These are phyloP conservation scores for Xylariomycetidae sp. DNA, from an alignment of 2,329 filamentous ascomycete genomes.

Conservation along the genomic window DNA sequence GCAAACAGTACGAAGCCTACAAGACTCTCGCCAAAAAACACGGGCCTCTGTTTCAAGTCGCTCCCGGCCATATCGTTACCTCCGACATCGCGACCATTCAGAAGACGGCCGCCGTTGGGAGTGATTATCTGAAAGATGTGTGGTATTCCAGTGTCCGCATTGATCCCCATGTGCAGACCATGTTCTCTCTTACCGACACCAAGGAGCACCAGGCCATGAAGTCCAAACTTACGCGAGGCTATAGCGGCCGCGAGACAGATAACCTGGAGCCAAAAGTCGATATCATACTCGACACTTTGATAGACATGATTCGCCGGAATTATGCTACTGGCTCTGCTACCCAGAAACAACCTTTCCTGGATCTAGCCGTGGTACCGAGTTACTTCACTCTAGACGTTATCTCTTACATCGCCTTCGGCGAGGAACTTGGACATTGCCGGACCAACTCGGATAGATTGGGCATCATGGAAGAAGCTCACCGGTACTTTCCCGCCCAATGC, in stretches of 20 bases:
- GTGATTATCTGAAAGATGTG: conserved; percentile 7
- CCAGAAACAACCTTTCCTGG: conserved; percentile 6
- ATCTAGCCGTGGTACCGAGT: conserved; percentile 10
- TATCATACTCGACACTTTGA: conserved; percentile 12
- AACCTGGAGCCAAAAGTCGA: conserved; percentile 14
- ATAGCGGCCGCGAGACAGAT: conserved; percentile 15
- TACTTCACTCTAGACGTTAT: conserved; percentile 20
- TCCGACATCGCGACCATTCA: conserved; percentile 17
- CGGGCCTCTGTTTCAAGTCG: conserved; percentile 27
- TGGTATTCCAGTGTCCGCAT: conserved; percentile 16
- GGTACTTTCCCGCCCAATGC: conserved; percentile 4
- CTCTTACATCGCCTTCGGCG: conserved; percentile 15
- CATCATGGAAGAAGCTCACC: conserved; percentile 9
- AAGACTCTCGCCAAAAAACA: conserved; percentile 15
- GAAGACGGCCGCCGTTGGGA: conserved; percentile 10
- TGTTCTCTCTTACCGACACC: conserved; percentile 13
- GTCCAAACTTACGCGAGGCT: conserved; percentile 11
- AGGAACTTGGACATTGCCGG: conserved; percentile 18
- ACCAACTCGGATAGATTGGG: conserved; percentile 13
- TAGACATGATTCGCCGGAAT: conserved; percentile 12
- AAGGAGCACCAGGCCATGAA: conserved; percentile 13
- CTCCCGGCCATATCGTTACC: conserved; percentile 31
- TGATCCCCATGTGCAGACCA: conserved; percentile 10
- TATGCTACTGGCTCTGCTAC: conserved; percentile 6
- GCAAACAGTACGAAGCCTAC: conserved; percentile 17